phyloP scores from a whole-genome alignment of 495 filamentous ascomycete genomes.

The Talaromyces proteolyticus region DNA sequence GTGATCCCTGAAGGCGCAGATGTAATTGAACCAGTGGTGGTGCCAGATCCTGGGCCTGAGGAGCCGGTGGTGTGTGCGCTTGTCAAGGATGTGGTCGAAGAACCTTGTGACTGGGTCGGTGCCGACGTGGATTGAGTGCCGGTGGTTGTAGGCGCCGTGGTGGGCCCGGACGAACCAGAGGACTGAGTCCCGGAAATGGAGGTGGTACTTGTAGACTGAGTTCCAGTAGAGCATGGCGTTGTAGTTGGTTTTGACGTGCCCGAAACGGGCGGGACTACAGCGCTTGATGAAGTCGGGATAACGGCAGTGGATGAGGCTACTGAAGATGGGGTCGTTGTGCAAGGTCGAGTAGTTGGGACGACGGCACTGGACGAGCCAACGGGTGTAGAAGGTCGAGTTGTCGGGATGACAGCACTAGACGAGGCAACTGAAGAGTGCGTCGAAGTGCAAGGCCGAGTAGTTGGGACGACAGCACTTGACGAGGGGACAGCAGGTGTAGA shows the following conservation, averaged over 20 bases:
- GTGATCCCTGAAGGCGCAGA: conserved; percentile 9
- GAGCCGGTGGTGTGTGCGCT: too few species aligned
- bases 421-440: neutral
- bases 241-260: neutral
- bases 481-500: neutral
- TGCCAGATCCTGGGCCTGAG: neutral
- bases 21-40: neutral
- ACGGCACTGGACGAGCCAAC: too few species aligned
- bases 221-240: neutral
- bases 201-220: neutral
- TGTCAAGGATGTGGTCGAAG: too few species aligned
- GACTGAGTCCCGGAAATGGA: neutral
- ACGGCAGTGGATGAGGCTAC: too few species aligned
- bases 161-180: neutral
- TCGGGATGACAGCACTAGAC: too few species aligned
- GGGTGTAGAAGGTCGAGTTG: too few species aligned
- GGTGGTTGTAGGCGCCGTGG: neutral
- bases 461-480: neutral
- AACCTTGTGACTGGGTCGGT: conserved; percentile 1
- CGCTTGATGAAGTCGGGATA: neutral
- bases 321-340: too few species aligned
- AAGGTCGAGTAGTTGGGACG: too few species aligned
- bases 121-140: neutral
- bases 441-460: neutral
- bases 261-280: neutral